These are phyloP conservation scores for Alternaria atra DNA, from an alignment of 2,329 filamentous ascomycete genomes.

Conservation along the genomic window DNA sequence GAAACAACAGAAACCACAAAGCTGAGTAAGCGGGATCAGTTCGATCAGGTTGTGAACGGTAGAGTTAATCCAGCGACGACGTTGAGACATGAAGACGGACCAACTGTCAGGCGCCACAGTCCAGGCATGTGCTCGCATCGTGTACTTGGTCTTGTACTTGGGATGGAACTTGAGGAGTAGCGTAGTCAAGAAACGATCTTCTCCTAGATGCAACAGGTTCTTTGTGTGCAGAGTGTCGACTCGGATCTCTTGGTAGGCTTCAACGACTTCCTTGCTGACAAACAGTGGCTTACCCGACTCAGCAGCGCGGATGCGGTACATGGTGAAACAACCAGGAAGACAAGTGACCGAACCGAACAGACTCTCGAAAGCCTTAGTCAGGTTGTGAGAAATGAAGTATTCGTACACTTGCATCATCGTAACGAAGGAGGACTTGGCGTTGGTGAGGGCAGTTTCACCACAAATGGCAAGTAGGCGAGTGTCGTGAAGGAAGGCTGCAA, in stretches of 20 bases:
- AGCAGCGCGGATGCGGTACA: constrained; percentile 96
- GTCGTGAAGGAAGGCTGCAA: constrained; percentile 89
- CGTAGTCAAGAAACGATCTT: constrained; percentile 97
- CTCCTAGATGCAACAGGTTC: constrained; percentile 93
- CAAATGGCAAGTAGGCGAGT: constrained; percentile 93
- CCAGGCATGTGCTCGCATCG: constrained; percentile 90
- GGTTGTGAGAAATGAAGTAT: constrained; percentile 98
- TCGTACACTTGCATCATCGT: constrained; percentile 99
- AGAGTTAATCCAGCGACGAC: constrained; percentile 99
- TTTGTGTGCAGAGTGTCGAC: constrained; percentile 99
- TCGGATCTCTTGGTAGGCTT: constrained; percentile 88
- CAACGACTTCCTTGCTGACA: constrained; percentile 89
- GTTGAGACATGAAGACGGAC: constrained; percentile 94
- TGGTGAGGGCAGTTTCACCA: constrained; percentile 91
- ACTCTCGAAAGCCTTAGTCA: constrained; percentile 96
- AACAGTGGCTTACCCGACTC: constrained; percentile 96
- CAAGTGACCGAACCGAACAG: constrained; percentile 97
- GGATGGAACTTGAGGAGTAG: constrained; percentile 90
- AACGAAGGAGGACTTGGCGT: constrained; percentile 90
- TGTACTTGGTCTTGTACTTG: constrained; percentile 98
- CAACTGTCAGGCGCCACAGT: constrained; percentile 96
- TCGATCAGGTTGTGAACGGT: constrained; percentile 98
- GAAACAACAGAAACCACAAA: constrained; percentile 99
- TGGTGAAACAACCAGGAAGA: constrained; percentile 97
- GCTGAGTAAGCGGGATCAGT: constrained; percentile 88